These are phyloP conservation scores for Diaporthe sp. DNA, from an alignment of 2,329 filamentous ascomycete genomes.

Conservation along the genomic window DNA sequence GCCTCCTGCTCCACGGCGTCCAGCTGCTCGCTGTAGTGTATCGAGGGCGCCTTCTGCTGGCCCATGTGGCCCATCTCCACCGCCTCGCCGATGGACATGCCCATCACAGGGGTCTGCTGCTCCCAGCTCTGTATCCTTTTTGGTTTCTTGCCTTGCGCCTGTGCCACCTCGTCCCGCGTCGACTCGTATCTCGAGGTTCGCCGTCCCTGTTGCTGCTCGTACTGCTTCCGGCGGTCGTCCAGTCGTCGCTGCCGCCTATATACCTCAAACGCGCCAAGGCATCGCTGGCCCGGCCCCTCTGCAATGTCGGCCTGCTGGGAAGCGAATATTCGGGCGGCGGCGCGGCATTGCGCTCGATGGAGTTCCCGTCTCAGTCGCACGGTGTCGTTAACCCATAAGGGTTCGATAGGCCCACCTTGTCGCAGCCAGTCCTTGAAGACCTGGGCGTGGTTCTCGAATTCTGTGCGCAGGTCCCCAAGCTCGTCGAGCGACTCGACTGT, in stretches of 20 bases:
- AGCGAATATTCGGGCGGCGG: slow-evolving; percentile 68
- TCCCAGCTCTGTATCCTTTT: slow-evolving; percentile 39
- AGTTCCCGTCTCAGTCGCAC: slow-evolving; percentile 63
- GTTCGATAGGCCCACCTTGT: slow-evolving; percentile 68
- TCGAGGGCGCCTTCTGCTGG: slow-evolving; percentile 26
- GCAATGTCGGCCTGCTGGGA: slow-evolving; percentile 62
- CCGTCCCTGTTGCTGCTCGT: slow-evolving; percentile 52
- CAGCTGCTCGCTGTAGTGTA: slow-evolving; percentile 37
- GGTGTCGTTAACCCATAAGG: slow-evolving; percentile 69
- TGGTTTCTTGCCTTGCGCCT: slow-evolving; percentile 39
- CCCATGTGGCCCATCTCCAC: slow-evolving; percentile 42
- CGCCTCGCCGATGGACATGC: slow-evolving; percentile 32
- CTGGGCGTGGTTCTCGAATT: slow-evolving; percentile 63
- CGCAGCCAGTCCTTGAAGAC: slow-evolving; percentile 69
- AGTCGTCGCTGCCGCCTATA: slow-evolving; percentile 61
- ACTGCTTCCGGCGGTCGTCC: slow-evolving; percentile 50
- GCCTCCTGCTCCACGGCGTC: slow-evolving; percentile 36
- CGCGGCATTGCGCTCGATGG: slow-evolving; percentile 71
- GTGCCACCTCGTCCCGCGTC: slow-evolving; percentile 42
- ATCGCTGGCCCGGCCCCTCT: slow-evolving; percentile 53
- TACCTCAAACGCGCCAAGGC: slow-evolving; percentile 70
- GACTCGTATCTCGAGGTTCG: slow-evolving; percentile 40
- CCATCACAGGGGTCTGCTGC: slow-evolving; percentile 39
- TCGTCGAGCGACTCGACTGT: slow-evolving; percentile 68
- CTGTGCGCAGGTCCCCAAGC: slow-evolving; percentile 59